Evolutionary conservation across 345 rosid species (phyloP).

Genomic region (Anastatica hierochuntica): DNA sequence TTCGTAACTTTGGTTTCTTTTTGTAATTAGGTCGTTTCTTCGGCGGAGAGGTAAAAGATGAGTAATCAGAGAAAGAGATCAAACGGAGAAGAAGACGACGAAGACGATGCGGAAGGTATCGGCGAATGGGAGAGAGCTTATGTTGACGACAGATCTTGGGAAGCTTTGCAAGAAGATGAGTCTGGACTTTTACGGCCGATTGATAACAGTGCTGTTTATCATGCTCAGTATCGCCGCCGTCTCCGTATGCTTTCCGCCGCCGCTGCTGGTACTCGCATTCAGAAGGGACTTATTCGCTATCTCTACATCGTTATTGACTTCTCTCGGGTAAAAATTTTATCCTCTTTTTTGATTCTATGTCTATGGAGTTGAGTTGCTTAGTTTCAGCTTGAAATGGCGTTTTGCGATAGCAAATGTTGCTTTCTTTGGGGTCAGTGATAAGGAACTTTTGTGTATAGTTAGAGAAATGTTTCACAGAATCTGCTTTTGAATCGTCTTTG

Average conservation of each 20-base stretch:
- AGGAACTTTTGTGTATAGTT: too few species aligned
- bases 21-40: too few species aligned
- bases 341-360: too few species aligned
- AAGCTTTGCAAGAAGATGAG: slow-evolving; percentile 81
- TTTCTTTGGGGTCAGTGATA: not conserved
- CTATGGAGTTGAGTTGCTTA: too few species aligned
- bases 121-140: slow-evolving; percentile 78
- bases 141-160: slow-evolving; percentile 83
- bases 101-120: slow-evolving; percentile 47
- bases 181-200: slow-evolving; percentile 71
- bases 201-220: slow-evolving; percentile 54
- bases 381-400: not conserved
- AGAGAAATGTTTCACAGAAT: not conserved
- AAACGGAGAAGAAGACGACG: slow-evolving; percentile 57
- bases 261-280: slow-evolving; percentile 55
- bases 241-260: slow-evolving; percentile 58
- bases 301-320: slow-evolving; percentile 77
- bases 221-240: slow-evolving; percentile 62
- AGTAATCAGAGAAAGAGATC: slow-evolving; percentile 32
- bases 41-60: slow-evolving; percentile 14
- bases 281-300: slow-evolving; percentile 89
- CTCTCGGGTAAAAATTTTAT: slow-evolving; percentile 43
- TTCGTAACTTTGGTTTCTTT: not conserved
- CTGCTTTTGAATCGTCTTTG: not conserved
- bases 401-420: too few species aligned